A percentile compares a stretch with the other conserved stretches of the same genome.
Evolutionary conservation across 352 stramenopile species (phyloP).

Genomic region (Pythium plurisporium): DNA sequence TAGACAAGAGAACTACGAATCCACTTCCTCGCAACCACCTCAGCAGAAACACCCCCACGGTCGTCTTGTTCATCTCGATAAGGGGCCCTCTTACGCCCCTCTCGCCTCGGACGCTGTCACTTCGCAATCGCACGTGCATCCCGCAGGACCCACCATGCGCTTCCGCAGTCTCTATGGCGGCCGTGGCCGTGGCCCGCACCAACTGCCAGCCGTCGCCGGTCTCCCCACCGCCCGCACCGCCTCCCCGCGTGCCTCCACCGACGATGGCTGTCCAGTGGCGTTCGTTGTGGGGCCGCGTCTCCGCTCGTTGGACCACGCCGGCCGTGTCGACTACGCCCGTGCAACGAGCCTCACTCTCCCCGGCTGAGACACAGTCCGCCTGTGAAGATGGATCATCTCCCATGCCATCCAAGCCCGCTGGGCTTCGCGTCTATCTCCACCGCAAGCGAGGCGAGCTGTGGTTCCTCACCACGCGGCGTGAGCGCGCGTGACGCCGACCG

Average conservation of each 20-base stretch:
- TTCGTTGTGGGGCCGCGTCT: slow-evolving; percentile 16
- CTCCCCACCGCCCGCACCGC: not conserved
- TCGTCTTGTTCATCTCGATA: too few species aligned
- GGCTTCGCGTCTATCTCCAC: slow-evolving; percentile 13
- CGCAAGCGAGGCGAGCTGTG: slow-evolving; percentile 17
- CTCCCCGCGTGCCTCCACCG: not conserved
- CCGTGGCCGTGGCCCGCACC: too few species aligned
- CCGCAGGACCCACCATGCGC: not conserved
- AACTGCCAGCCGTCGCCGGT: not conserved
- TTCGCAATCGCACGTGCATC: too few species aligned
- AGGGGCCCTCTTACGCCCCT: too few species aligned
- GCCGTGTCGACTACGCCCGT: not conserved
- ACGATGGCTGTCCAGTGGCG: not conserved
- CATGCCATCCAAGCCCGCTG: too few species aligned
- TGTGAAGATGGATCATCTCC: too few species aligned
- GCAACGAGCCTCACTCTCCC: not conserved
- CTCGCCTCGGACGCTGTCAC: too few species aligned
- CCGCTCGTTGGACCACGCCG: not conserved
- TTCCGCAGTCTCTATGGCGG: slow-evolving; percentile 1
- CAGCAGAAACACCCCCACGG: too few species aligned
- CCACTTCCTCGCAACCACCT: too few species aligned
- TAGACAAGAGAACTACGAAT: too few species aligned
- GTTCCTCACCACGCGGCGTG: slow-evolving; percentile 16
- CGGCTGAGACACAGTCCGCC: not conserved
- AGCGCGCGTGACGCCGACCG: slow-evolving; percentile 5